A percentile compares a stretch with the other conserved stretches of the same genome.
Conservation (phyloP, 2,329 filamentous ascomycete genomes). For the Gremmenia infestans region DNA sequence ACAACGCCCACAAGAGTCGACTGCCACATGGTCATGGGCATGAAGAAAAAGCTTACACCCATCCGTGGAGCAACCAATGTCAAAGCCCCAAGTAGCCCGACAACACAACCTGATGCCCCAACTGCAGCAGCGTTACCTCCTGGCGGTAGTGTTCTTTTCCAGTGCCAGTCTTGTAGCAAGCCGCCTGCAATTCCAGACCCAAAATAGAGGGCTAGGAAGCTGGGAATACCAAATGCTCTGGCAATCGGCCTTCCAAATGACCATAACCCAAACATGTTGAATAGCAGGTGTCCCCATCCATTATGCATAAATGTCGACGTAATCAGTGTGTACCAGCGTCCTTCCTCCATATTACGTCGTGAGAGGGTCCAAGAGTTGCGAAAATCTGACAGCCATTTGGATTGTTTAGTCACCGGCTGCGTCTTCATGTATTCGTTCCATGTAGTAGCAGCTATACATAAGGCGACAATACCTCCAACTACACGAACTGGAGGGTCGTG, state of each 20-base stretch:
- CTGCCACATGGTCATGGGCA: constrained; percentile 12
- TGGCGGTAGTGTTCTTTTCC: neutral
- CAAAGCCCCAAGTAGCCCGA: constrained; percentile 6
- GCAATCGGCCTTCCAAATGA: constrained; percentile 24
- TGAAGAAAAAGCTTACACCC: constrained; percentile 1
- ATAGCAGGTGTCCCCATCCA: constrained; percentile 22
- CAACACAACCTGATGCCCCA: constrained; percentile 13
- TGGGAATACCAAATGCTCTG: neutral
- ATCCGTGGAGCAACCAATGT: constrained; percentile 2
- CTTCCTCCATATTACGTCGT: constrained; percentile 9
- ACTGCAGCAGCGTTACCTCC: neutral
- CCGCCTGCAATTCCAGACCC: constrained; percentile 15
- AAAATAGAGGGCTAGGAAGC: constrained; percentile 12
- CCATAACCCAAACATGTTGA: constrained; percentile 30
- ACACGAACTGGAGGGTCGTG: neutral
- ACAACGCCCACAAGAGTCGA: neutral
- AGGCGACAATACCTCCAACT: constrained; percentile 5
- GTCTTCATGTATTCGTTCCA: neutral
- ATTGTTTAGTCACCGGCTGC: neutral
- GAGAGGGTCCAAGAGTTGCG: constrained; percentile 6
- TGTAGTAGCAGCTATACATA: constrained; percentile 7
- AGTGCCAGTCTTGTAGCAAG: constrained; percentile 5
- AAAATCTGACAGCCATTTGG: constrained; percentile 2
- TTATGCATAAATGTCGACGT: constrained; percentile 30
- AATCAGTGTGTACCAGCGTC: constrained; percentile 26